Base-by-base conservation (phyloP, 108 stramenopile species). In the Discostella pseudostelligera region DNA sequence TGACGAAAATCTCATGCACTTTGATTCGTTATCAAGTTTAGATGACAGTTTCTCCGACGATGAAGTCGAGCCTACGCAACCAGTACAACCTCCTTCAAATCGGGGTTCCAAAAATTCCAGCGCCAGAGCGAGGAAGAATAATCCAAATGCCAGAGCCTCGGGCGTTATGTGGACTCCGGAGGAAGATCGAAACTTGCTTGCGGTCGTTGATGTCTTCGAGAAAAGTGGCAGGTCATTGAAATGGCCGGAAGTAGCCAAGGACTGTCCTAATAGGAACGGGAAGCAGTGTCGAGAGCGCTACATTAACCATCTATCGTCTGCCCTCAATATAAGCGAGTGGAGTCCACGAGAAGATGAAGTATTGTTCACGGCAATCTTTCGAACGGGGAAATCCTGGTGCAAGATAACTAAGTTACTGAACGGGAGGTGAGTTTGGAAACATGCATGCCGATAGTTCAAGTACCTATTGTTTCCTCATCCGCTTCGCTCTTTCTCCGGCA, bases 401-500 rank as follows among this genome's bases (percentile, higher is more conserved):
- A 76, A 81, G 20, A 87, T 89, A 35, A 59, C 84, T 8, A 78
- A 76, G 57, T 51, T 85, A 0, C 46, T 89, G 17, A 74, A 78
- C 10, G 85, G 87, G n/a, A 25, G 55, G 53, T 54, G 32, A 54
- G 53, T 54, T 28, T 54, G 2, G 13, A 13, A 0, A 35, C 7
- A 14, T 26, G 22, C 19, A 25, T 50, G 19, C 49, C 12, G 21
- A 24, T 10, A 25, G 22, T 4, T n/a, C n/a, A n/a, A n/a, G n/a
- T n/a, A n/a, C n/a, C n/a, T n/a, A 20, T 10, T 24, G 22, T 2
- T 8, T 4, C 6, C 25, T 50, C 3, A 22, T 50, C 0, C 12
- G 25, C 47, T 16, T 13, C n/a, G n/a, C n/a, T n/a, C 21, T 50
- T 50, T 24, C 4, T 5, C 8, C 12, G 6, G 16, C 22, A 67